Conservation (phyloP, 192 early-diverging fungal species). For the Gigaspora rosea region DNA sequence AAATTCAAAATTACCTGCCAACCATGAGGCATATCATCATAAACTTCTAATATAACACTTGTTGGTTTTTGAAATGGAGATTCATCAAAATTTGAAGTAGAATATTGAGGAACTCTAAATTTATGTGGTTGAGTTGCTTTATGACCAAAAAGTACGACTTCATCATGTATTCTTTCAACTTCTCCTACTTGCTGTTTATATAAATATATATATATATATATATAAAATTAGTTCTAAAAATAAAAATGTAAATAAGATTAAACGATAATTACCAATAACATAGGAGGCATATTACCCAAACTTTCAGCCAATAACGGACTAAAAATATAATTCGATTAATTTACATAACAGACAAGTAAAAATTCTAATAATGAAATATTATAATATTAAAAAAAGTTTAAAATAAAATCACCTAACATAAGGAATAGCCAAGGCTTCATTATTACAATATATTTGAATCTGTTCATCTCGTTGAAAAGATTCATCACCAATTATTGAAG, state of each 20-base stretch:
- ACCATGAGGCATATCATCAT: slow-evolving; percentile 34
- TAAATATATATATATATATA: not conserved
- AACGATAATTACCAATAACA: slow-evolving; percentile 41
- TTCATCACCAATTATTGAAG: not conserved
- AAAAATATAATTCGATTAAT: slow-evolving; percentile 2
- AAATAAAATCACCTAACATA: slow-evolving; percentile 6
- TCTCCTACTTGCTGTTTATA: slow-evolving; percentile 42
- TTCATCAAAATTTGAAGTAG: not conserved
- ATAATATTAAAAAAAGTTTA: too few relatives aligned
- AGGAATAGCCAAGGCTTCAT: slow-evolving; percentile 42
- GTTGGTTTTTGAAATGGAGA: slow-evolving; percentile 20
- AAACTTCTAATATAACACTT: slow-evolving; percentile 43
- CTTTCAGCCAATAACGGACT: slow-evolving; percentile 44
- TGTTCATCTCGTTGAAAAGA: slow-evolving; percentile 35
- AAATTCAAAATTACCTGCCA: too few relatives aligned
- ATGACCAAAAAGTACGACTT: slow-evolving; percentile 43
- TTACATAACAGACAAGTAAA: too few relatives aligned
- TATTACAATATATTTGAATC: slow-evolving; percentile 47
- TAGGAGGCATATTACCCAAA: slow-evolving; percentile 39
- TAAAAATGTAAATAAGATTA: not conserved
- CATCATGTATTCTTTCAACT: slow-evolving; percentile 49
- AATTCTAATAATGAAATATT: too few relatives aligned
- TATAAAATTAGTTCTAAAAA: not conserved
- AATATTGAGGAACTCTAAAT: not conserved
- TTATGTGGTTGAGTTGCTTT: slow-evolving; percentile 33